These are phyloP conservation scores for Phaeosphaeria sp. DNA, from an alignment of 2,329 filamentous ascomycete genomes.

Conservation along the genomic window DNA sequence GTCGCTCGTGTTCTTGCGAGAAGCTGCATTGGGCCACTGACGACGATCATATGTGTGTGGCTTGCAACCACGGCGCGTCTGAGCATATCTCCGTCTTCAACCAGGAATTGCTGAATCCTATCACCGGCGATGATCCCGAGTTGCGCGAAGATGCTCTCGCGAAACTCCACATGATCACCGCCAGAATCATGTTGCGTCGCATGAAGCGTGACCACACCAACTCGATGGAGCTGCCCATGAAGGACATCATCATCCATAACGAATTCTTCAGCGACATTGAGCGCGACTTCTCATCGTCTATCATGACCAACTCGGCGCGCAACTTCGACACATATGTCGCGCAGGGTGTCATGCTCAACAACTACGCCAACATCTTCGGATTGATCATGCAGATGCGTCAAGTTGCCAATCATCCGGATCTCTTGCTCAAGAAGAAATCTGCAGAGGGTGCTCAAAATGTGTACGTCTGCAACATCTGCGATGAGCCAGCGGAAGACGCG, in stretches of 20 bases:
- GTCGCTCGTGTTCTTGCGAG: constrained; percentile 83
- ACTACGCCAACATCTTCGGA: constrained; percentile 97
- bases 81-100: constrained; percentile 86
- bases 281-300: constrained; percentile 91
- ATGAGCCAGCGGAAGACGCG: constrained; percentile 93
- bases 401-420: constrained; percentile 93
- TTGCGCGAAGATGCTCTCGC: constrained; percentile 73
- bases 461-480: constrained; percentile 91
- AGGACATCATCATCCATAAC: constrained; percentile 88
- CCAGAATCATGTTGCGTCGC: constrained; percentile 93
- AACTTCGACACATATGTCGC: constrained; percentile 96
- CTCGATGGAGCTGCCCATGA: constrained; percentile 95
- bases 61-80: constrained; percentile 71
- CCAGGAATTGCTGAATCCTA: constrained; percentile 89
- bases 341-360: constrained; percentile 86
- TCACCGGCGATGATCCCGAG: constrained; percentile 55
- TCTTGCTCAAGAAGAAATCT: constrained; percentile 84
- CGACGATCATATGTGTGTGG: constrained; percentile 71
- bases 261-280: constrained; percentile 98
- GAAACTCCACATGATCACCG: constrained; percentile 87
- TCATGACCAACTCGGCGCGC: constrained; percentile 89
- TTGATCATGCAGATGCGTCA: constrained; percentile 99
- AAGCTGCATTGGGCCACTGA: constrained; percentile 84
- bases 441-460: constrained; percentile 87
- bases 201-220: constrained; percentile 93